These are phyloP conservation scores for Pythium graminicola DNA, from an alignment of 352 stramenopile genomes.

Conservation along the genomic window DNA sequence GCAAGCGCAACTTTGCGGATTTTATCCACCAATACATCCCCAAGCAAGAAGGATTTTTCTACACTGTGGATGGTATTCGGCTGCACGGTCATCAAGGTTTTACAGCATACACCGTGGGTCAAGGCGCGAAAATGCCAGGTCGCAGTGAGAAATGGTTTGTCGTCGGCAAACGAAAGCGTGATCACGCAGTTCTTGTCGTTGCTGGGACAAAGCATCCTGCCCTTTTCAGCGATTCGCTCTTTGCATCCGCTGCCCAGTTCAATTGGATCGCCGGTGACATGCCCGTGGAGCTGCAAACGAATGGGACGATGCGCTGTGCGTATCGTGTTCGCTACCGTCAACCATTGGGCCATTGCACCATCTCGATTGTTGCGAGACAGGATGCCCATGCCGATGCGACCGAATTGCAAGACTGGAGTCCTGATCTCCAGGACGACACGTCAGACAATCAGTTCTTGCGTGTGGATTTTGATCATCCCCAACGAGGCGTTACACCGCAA, in stretches of 20 bases:
- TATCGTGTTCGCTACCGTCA: constrained; percentile 84
- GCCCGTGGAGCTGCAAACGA: constrained; percentile 35
- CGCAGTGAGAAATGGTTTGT: constrained; percentile 88
- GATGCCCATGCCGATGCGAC: constrained; percentile 33
- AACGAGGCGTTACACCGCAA: constrained; percentile 77
- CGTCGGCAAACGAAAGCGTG: constrained; percentile 66
- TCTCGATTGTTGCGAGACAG: constrained; percentile 45
- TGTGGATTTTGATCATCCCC: constrained; percentile 74
- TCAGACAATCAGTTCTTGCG: constrained; percentile 35
- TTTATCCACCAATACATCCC: constrained; percentile 93
- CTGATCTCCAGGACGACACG: constrained; percentile 1
- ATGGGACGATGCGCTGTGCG: constrained; percentile 45
- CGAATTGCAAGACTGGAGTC: constrained; percentile 48
- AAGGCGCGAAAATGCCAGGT: constrained; percentile 88
- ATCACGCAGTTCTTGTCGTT: constrained; percentile 82
- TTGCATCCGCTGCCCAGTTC: constrained; percentile 63
- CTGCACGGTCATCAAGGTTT: constrained; percentile 77
- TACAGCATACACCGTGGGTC: constrained; percentile 90
- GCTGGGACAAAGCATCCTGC: constrained; percentile 87
- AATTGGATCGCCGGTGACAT: constrained; percentile 85
- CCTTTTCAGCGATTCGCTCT: constrained; percentile 85
- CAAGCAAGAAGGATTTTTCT: constrained; percentile 68
- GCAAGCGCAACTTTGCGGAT: constrained; percentile 89
- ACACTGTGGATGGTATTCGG: constrained; percentile 49
- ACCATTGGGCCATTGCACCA: constrained; percentile 47